Base-by-base conservation (phyloP, 331 rosid species). In the Quercus tomentella region DNA sequence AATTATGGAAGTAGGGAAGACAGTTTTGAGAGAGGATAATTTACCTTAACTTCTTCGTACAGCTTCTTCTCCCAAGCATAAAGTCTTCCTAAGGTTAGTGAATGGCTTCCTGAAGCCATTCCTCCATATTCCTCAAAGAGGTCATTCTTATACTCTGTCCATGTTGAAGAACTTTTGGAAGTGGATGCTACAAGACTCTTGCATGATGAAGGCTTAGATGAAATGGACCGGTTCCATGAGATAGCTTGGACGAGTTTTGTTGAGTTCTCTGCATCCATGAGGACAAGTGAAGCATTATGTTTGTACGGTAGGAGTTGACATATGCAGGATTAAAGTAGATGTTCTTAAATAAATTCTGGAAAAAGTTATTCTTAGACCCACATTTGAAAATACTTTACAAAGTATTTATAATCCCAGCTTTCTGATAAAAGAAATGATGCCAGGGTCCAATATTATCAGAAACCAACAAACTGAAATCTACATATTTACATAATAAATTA, bases 11-110 rank as follows among this genome's bases (percentile, higher is more conserved):
- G 66, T 15, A 75, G 60, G 70, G 22, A 74, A 43, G 8, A 23
- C 65, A 33, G 75, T 72, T 23, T 71, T 49, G 30, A 28, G 41
- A 70, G 49, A 51, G 45, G 76, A 56, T 57, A 21, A 77, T 78
- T 70, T 79, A 93, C 99, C 99, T 91, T 96, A 70, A 96, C 98
- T 88, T 93, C 97, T 80, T 96, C 97, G 49, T 89, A 96, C 68
- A 96, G 89, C 79, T 96, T 96, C 91, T 96, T 93, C 85, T 96
- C 99, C 99, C 98, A 96, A 68, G 97, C 98, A 82, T 90, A 93
- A 52, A 96, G 73, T 84, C 99, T 89, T 81, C 89, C 98, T 3
- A 96, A 77, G n/a, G 99, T 96, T 26, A 88, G 89, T 15, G 93
- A 90, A 85, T 96, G 99, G 81, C 97, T 91, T 82, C 98, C 99